Base-by-base conservation (phyloP, 1,284 basidiomycete species). In the Mycena citricolor region DNA sequence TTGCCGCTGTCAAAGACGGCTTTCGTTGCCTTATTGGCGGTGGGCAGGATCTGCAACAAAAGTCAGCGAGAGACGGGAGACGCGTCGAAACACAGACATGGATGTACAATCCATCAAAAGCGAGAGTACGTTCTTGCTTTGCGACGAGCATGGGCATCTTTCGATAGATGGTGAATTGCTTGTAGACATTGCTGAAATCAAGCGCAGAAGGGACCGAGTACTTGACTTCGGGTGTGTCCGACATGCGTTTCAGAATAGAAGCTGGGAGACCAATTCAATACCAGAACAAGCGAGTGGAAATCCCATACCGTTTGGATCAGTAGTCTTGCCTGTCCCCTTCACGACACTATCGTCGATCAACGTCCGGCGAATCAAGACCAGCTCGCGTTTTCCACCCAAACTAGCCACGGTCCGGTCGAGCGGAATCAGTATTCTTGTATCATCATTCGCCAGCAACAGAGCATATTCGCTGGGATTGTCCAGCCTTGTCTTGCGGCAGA, bases 371-470 rank as follows among this genome's bases (percentile, higher is more conserved):
- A 97, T 86, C 7, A 99, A 74, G 7, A 87, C 78, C 12, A 99
- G 74, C 57, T 95, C 88, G 20, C 82, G 79, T 57, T 87, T 89
- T 10, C 90, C 93, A 61, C 91, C 88, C 56, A 98, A 69, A 64
- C 86, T 90, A 24, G 92, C 92, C 11, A 98, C 95, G 0, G 94
- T 97, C n/a, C 94, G 79, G 62, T 99, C 95, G 12, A 97, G 76
- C 8, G 94, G 94, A 19, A 98, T 85, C 28, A 97, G 74, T 39
- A 98, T 85, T 8, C 46, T 38, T 33, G 38, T 49, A 40, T 81
- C 85, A 55, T 80, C 73, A 54, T 91, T 84, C 8, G 79, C 81
- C 13, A 93, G 73, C 40, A 94, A 74, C 2, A 97, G 74, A 0
- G 89, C 90, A 68, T 91, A 95, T 48, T 94, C 87, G 43, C 86